phyloP scores from a whole-genome alignment of 2,329 filamentous ascomycete species.

The Phaeophleospora eucalypticola region DNA sequence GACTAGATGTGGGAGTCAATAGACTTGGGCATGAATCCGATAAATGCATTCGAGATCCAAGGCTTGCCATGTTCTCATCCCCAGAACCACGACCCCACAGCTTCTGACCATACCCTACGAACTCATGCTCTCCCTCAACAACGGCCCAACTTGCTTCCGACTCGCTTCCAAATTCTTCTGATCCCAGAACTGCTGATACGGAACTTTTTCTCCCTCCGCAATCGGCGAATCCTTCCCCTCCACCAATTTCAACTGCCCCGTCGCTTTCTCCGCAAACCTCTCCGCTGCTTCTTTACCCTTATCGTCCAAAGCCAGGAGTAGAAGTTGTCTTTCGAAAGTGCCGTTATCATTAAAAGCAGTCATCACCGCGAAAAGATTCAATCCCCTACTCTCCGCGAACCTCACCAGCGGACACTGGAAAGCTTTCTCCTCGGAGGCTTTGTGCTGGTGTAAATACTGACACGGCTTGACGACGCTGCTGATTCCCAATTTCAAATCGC shows the following conservation, averaged over 20 bases:
- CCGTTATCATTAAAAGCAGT: slow-evolving; percentile 57
- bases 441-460: slow-evolving; percentile 49
- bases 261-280: slow-evolving; percentile 50
- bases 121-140: slow-evolving; percentile 49
- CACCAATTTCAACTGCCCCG: slow-evolving; percentile 53
- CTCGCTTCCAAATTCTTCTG: slow-evolving; percentile 59
- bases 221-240: slow-evolving; percentile 45
- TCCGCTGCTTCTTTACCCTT: slow-evolving; percentile 49
- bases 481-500: slow-evolving; percentile 58
- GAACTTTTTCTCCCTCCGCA: slow-evolving; percentile 44
- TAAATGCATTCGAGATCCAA: slow-evolving; percentile 1
- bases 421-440: slow-evolving; percentile 44
- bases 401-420: slow-evolving; percentile 49
- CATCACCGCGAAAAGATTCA: slow-evolving; percentile 67
- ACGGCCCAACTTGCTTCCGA: slow-evolving; percentile 59
- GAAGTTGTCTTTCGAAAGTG: slow-evolving; percentile 61
- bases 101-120: slow-evolving; percentile 1
- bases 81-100: too few species aligned
- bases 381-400: slow-evolving; percentile 54
- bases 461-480: slow-evolving; percentile 62
- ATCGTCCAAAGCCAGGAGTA: slow-evolving; percentile 58
- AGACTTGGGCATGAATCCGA: too few species aligned
- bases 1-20: too few species aligned
- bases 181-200: slow-evolving; percentile 54
- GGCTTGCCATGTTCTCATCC: neutral